phyloP scores from a whole-genome alignment of 345 rosid species.

The Melaleuca alternifolia region DNA sequence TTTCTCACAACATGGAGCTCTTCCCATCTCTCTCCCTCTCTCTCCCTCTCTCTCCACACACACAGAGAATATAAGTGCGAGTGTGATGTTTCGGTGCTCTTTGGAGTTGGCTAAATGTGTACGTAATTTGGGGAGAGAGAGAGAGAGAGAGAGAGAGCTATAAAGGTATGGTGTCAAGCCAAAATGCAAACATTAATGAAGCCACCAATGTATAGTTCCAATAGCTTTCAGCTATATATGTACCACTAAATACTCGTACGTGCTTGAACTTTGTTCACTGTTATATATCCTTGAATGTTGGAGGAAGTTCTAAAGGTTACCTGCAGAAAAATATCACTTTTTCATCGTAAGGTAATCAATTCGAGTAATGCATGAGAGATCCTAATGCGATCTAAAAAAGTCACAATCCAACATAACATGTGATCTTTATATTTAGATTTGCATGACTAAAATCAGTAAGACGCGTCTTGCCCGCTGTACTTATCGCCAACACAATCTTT shows the following conservation, averaged over 20 bases:
- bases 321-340: neutral
- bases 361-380: neutral
- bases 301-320: neutral
- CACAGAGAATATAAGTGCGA: neutral
- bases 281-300: neutral
- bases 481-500: neutral
- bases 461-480: neutral
- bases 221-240: neutral
- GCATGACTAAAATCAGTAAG: neutral
- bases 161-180: neutral
- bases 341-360: neutral
- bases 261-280: neutral
- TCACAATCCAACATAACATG: neutral
- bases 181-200: neutral
- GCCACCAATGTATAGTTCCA: neutral
- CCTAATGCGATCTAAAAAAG: neutral
- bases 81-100: neutral
- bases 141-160: neutral
- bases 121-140: neutral
- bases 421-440: neutral
- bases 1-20: constrained; percentile 87
- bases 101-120: neutral
- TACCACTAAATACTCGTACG: neutral
- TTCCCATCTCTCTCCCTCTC: constrained; percentile 40
- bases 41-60: neutral